Evolutionary conservation across 768 basidiomycete species (phyloP).

Genomic region (Saitozyma podzolica): DNA sequence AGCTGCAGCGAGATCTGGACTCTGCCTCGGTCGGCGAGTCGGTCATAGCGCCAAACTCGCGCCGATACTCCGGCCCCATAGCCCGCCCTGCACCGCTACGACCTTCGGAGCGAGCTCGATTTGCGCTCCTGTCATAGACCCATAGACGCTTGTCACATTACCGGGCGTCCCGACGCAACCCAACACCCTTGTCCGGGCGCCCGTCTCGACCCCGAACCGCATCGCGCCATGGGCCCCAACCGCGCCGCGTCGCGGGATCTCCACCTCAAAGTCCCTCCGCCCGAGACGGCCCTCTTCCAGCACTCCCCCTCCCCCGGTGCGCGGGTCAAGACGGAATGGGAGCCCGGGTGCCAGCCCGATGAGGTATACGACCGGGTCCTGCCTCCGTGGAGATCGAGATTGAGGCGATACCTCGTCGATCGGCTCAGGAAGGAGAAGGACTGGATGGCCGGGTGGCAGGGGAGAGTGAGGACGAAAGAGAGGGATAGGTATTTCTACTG

Average conservation of each 20-base stretch:
- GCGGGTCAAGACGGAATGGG: conserved; percentile 14
- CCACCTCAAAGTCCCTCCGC: background rate
- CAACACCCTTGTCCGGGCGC: no score
- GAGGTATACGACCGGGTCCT: conserved; percentile 44
- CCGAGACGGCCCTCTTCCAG: conserved; percentile 33
- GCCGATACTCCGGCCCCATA: no score
- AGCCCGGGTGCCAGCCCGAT: conserved; percentile 48
- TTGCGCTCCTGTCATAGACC: no score
- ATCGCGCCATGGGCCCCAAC: background rate
- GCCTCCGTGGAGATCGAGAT: conserved; percentile 36
- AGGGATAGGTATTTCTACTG: conserved; percentile 52
- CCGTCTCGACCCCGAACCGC: no score
- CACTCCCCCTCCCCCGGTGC: conserved; percentile 16
- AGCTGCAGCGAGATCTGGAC: no score
- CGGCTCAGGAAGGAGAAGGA: conserved; percentile 40
- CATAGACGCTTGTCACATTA: no score
- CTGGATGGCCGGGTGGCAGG: conserved; percentile 46
- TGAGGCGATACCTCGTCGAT: conserved; percentile 34
- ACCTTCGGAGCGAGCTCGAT: no score
- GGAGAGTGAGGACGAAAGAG: conserved; percentile 32
- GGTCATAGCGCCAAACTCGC: no score
- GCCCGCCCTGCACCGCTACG: no score
- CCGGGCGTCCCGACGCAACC: no score
- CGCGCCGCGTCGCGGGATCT: background rate
- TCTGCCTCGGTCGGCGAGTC: no score